Conservation (phyloP, 1,284 basidiomycete species). For the Acaromyces ingoldii region DNA sequence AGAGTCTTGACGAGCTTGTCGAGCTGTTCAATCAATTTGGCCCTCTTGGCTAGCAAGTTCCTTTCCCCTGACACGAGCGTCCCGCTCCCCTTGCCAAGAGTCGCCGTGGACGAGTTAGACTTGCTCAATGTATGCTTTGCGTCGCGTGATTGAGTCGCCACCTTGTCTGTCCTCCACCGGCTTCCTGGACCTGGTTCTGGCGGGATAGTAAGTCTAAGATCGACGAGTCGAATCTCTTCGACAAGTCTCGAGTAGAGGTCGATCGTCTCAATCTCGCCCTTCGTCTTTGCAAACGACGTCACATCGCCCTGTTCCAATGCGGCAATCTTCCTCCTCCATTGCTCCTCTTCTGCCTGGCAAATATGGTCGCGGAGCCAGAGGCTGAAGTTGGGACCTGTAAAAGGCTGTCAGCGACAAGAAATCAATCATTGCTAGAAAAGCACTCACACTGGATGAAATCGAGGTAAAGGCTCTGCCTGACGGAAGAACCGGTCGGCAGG, state of each 20-base stretch:
- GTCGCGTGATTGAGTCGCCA: not conserved
- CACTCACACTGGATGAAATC: conserved; percentile 42
- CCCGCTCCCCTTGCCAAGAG: conserved; percentile 7
- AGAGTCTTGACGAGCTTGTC: conserved; percentile 28
- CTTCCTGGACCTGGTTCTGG: conserved; percentile 27
- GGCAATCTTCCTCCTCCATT: conserved; percentile 30
- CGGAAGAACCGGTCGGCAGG: conserved; percentile 37
- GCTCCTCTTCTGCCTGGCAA: conserved; percentile 39
- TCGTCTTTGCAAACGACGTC: conserved; percentile 20
- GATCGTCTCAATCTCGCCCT: conserved; percentile 39
- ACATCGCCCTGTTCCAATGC: conserved; percentile 39
- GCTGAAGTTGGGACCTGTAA: no score
- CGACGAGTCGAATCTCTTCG: conserved; percentile 33
- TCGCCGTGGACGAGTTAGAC: no score
- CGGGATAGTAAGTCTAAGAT: conserved; percentile 22
- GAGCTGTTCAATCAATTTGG: conserved; percentile 20
- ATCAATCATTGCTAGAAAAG: no score
- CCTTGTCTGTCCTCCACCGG: conserved; percentile 22
- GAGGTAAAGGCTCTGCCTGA: conserved; percentile 36
- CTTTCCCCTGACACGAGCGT: conserved; percentile 11
- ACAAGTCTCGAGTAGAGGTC: conserved; percentile 37
- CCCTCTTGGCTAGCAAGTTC: conserved; percentile 20
- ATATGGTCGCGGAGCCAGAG: conserved; percentile 42
- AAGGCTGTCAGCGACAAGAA: no score
- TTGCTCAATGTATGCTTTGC: no score